Evolutionary conservation across 208 protist genomes (phyloP).

Genomic region (Crithidia bombi): DNA sequence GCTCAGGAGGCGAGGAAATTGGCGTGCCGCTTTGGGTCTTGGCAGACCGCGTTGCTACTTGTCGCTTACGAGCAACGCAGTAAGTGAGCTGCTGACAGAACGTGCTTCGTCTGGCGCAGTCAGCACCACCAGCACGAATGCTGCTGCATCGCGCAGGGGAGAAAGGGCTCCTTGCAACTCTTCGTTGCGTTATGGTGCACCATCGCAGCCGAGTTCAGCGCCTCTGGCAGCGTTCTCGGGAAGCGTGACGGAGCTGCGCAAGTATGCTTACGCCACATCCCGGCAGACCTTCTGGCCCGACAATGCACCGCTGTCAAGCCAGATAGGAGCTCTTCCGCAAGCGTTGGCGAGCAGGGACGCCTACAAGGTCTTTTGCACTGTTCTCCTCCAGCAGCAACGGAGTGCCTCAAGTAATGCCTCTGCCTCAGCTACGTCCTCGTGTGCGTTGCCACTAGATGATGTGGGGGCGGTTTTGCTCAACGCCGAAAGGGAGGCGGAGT

Average conservation of each 20-base stretch:
- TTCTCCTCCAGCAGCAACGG: slow-evolving; percentile 10
- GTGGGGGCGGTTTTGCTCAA: slow-evolving; percentile 16
- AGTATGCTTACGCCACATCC: neutral
- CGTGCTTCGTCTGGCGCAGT: neutral
- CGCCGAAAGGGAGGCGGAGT: slow-evolving; percentile 26
- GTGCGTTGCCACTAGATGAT: neutral
- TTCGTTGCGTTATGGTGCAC: neutral
- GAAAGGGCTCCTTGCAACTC: neutral
- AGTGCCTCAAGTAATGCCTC: neutral
- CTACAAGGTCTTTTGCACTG: slow-evolving; percentile 14
- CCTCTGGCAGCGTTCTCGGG: slow-evolving; percentile 4
- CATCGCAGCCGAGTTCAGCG: neutral
- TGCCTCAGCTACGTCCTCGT: too few relatives aligned
- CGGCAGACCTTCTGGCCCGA: slow-evolving; percentile 4
- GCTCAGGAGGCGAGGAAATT: slow-evolving; percentile 12
- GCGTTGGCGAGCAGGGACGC: slow-evolving; percentile 31
- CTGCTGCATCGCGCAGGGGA: neutral
- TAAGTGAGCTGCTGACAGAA: neutral
- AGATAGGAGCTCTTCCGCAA: neutral
- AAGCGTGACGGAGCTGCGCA: neutral
- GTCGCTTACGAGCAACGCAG: neutral
- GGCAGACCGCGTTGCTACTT: slow-evolving; percentile 2
- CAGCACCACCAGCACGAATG: neutral
- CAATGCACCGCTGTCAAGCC: neutral
- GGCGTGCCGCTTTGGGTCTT: slow-evolving; percentile 1